Conservation (phyloP, 2,329 filamentous ascomycete species). For the Pochonia chlamydosporia region DNA sequence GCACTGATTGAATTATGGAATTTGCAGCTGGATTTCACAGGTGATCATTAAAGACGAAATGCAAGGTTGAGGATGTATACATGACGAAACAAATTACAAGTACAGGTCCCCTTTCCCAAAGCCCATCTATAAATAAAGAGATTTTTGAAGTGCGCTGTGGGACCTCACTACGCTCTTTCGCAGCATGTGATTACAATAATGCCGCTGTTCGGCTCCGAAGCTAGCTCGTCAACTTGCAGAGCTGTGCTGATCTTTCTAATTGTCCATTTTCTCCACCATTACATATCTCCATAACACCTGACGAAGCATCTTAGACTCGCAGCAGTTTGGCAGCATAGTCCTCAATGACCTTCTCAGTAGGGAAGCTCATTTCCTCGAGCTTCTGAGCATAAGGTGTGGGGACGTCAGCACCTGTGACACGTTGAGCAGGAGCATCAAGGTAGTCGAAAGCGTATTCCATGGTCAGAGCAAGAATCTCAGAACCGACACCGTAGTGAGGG, state of each 20-base stretch:
- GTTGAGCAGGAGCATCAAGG: conserved; percentile 86
- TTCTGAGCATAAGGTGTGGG: conserved; percentile 92
- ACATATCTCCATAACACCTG: no score
- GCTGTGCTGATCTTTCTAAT: no score
- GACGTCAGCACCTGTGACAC: conserved; percentile 94
- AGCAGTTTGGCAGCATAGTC: conserved; percentile 86
- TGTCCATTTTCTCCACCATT: conserved; percentile 5
- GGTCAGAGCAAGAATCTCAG: conserved; percentile 87
- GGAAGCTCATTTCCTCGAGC: conserved; percentile 94
- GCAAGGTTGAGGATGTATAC: conserved; percentile 27
- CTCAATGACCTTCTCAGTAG: conserved; percentile 81
- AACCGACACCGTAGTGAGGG: conserved; percentile 86
- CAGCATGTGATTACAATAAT: conserved; percentile 7
- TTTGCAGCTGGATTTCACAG: background rate
- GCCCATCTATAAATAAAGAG: conserved; percentile 29
- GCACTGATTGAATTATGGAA: background rate
- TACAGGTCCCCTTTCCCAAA: conserved; percentile 31
- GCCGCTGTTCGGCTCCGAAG: conserved; percentile 6
- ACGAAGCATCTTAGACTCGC: conserved; percentile 50
- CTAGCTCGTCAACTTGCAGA: conserved; percentile 1
- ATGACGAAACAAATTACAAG: conserved; percentile 34
- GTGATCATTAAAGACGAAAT: conserved; percentile 22
- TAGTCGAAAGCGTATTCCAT: conserved; percentile 99
- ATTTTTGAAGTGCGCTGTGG: conserved; percentile 12
- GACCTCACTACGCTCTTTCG: conserved; percentile 13